Conservation (phyloP, 2,329 filamentous ascomycete species). For the Epichloe coenophiala region DNA sequence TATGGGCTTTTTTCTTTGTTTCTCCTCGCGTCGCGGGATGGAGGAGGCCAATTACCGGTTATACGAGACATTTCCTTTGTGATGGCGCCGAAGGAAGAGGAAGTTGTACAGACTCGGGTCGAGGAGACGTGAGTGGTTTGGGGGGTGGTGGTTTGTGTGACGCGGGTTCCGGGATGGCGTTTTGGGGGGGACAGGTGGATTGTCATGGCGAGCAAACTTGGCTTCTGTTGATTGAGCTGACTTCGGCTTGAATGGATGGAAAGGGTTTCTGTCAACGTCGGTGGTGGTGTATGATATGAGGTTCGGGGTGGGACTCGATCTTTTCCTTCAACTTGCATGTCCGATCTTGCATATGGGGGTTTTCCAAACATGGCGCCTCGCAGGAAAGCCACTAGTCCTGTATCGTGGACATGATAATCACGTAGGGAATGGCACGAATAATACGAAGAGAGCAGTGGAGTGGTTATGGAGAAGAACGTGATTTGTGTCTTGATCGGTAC, state of each 20-base stretch:
- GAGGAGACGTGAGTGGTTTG: neutral
- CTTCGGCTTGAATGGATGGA: no score
- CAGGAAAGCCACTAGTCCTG: neutral
- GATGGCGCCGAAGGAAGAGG: neutral
- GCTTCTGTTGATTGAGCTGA: neutral
- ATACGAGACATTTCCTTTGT: neutral
- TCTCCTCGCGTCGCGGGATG: neutral
- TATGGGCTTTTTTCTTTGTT: neutral
- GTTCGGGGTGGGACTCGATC: no score
- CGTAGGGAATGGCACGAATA: neutral
- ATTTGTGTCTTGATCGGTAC: neutral
- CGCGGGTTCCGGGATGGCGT: neutral
- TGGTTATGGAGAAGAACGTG: neutral
- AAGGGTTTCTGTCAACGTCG: no score
- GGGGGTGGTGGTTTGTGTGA: neutral
- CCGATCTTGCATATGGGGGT: neutral
- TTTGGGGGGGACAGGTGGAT: neutral
- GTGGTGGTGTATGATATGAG: no score
- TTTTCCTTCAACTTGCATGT: neutral
- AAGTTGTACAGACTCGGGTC: neutral
- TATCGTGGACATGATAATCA: no score
- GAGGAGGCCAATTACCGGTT: neutral
- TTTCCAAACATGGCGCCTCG: neutral
- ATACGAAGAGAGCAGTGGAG: no score
- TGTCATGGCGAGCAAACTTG: constrained; percentile 3